Evolutionary conservation across 176 grass and related monocot species (phyloP).

Genomic region (Calamus simplicifolius): DNA sequence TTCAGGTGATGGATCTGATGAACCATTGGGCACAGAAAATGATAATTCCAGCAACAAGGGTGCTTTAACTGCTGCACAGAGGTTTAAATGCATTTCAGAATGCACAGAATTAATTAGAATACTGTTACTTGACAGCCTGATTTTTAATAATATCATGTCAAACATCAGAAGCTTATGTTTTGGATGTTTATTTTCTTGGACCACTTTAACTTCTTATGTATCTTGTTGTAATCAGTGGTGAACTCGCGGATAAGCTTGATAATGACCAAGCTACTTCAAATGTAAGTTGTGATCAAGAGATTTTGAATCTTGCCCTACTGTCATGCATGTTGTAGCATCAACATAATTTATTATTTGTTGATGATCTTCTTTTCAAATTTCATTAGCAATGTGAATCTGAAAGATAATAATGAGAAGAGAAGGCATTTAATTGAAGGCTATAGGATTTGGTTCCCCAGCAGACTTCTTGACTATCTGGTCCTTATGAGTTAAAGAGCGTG

Average conservation of each 20-base stretch:
- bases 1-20: constrained; percentile 53
- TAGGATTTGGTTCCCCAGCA: too few species aligned
- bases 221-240: constrained; percentile 35
- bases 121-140: too few species aligned
- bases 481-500: too few species aligned
- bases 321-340: too few species aligned
- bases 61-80: constrained; percentile 29
- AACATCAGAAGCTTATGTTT: too few species aligned
- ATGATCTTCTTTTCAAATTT: too few species aligned
- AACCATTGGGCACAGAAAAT: constrained; percentile 38
- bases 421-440: too few species aligned
- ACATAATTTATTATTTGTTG: too few species aligned
- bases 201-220: not conserved
- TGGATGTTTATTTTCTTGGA: not conserved
- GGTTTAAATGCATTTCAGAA: constrained; percentile 39
- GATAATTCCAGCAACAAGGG: constrained; percentile 41
- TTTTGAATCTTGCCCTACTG: not conserved
- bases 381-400: too few species aligned
- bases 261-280: constrained; percentile 28
- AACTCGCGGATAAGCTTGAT: constrained; percentile 18
- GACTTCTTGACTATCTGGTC: too few species aligned
- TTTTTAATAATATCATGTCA: too few species aligned
- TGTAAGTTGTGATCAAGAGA: constrained; percentile 30
- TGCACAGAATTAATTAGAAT: constrained; percentile 23
- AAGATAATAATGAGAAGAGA: too few species aligned